Evolutionary conservation across 306 rosid species (phyloP).

Genomic region (Astragalus glycyphyllos): DNA sequence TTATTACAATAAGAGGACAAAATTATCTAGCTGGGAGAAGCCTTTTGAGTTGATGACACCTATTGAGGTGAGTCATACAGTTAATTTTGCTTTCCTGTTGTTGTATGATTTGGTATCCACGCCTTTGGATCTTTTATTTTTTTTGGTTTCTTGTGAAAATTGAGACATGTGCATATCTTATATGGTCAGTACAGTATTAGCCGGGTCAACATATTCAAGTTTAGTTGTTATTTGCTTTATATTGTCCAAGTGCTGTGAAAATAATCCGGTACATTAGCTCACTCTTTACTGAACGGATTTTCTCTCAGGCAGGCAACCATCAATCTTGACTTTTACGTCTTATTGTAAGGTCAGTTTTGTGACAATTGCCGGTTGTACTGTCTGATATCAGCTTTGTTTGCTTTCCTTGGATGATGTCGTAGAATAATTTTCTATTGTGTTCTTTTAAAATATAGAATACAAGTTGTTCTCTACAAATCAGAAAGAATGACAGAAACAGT

Average conservation of each 20-base stretch:
- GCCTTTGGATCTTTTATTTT: constrained; percentile 36
- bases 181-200: constrained; percentile 36
- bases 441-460: constrained; percentile 14
- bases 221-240: constrained; percentile 50
- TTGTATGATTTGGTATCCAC: constrained; percentile 36
- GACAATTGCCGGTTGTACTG: constrained; percentile 54
- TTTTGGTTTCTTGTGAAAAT: constrained; percentile 37
- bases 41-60: constrained; percentile 89
- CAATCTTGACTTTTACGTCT: constrained; percentile 59
- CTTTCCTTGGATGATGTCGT: constrained; percentile 46
- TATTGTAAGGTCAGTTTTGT: constrained; percentile 60
- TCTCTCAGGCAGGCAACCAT: constrained; percentile 59
- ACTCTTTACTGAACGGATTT: constrained; percentile 53
- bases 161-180: constrained; percentile 33
- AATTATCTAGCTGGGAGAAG: constrained; percentile 92
- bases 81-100: constrained; percentile 41
- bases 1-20: constrained; percentile 83
- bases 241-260: constrained; percentile 50
- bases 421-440: constrained; percentile 32
- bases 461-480: constrained; percentile 26
- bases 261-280: constrained; percentile 54
- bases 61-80: constrained; percentile 75
- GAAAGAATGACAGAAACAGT: constrained; percentile 32
- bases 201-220: constrained; percentile 40
- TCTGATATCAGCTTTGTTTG: constrained; percentile 53